Evolutionary conservation across 208 protist genomes (phyloP).

Genomic region (Vickermania spadyakhi): DNA sequence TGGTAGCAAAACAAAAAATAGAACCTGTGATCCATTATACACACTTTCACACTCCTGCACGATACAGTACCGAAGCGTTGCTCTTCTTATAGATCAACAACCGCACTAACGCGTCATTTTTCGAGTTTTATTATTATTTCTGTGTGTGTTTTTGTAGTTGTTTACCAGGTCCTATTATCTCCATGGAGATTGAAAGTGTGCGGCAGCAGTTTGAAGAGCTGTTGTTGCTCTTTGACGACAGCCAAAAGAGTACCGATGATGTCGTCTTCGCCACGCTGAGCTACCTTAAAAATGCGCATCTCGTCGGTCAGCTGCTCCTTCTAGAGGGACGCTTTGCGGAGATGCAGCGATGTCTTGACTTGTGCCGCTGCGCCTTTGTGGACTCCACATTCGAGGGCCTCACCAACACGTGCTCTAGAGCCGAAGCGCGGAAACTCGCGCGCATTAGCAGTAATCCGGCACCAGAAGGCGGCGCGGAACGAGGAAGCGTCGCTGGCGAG

Average conservation of each 20-base stretch:
- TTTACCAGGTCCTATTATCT: neutral
- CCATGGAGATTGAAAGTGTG: constrained; percentile 52
- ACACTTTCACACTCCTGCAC: too few species aligned
- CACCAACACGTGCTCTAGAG: neutral
- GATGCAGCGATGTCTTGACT: constrained; percentile 54
- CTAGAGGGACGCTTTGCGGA: constrained; percentile 57
- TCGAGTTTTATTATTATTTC: neutral
- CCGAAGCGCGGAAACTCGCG: neutral
- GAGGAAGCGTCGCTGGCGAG: neutral
- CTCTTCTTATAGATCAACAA: too few species aligned
- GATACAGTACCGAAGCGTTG: too few species aligned
- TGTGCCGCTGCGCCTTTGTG: constrained; percentile 29
- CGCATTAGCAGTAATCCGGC: neutral
- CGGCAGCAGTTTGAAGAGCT: constrained; percentile 30
- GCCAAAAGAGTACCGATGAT: constrained; percentile 55
- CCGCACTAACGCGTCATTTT: too few species aligned
- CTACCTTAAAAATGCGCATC: constrained; percentile 45
- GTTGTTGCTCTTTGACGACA: constrained; percentile 32
- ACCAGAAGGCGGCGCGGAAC: neutral
- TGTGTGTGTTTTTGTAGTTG: neutral
- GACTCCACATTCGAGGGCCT: constrained; percentile 5
- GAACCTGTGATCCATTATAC: too few species aligned
- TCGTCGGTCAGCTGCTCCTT: constrained; percentile 37
- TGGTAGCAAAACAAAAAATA: too few species aligned
- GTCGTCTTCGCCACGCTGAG: constrained; percentile 59